Conservation (phyloP, 306 rosid genomes). For the Quercus robur region DNA sequence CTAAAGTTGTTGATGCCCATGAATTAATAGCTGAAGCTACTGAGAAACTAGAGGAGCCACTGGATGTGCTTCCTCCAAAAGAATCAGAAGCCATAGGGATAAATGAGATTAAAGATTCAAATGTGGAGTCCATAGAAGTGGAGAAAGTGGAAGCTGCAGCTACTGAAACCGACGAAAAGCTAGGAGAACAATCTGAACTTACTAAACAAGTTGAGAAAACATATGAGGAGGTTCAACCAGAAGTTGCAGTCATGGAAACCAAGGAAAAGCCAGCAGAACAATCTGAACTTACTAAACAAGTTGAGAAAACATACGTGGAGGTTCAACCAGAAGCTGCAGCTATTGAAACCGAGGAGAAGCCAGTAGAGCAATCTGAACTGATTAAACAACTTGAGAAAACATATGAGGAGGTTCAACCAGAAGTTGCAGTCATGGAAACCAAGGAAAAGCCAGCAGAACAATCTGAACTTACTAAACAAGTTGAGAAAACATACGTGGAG, state of each 20-base stretch:
- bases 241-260: constrained; percentile 14
- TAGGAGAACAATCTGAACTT: constrained; percentile 20
- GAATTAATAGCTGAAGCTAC: constrained; percentile 20
- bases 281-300: constrained; percentile 13
- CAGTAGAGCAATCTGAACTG: no score
- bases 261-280: constrained; percentile 21
- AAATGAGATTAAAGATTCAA: constrained; percentile 10
- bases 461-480: constrained; percentile 11
- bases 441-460: constrained; percentile 22
- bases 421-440: constrained; percentile 14
- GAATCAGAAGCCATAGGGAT: constrained; percentile 17
- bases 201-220: constrained; percentile 25
- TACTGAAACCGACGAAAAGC: constrained; percentile 33
- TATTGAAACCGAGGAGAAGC: constrained; percentile 17
- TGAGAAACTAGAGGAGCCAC: constrained; percentile 13
- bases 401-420: neutral
- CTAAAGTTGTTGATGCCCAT: constrained; percentile 26
- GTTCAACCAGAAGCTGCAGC: constrained; percentile 15
- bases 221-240: constrained; percentile 17
- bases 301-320: constrained; percentile 13
- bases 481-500: constrained; percentile 12
- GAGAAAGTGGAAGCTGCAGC: constrained; percentile 20
- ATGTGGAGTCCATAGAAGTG: constrained; percentile 18
- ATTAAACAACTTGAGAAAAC: no score
- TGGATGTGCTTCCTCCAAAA: constrained; percentile 9